Evolutionary conservation across 768 basidiomycete genomes (phyloP), one percentile per base, ranked within the genome.

Genomic region (Phylloporus rhodoxanthus): DNA sequence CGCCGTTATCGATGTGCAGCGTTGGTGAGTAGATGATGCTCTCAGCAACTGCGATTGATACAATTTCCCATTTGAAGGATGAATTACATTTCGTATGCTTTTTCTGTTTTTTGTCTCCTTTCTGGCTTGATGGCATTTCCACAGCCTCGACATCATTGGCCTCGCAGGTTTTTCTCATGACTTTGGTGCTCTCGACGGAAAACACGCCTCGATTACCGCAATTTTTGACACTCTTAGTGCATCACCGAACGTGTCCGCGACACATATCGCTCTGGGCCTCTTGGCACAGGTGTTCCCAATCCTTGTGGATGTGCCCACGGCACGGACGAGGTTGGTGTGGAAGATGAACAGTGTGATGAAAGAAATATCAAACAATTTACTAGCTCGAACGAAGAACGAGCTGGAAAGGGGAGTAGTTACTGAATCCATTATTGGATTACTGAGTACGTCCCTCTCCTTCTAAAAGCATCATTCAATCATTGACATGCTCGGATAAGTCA

Each of bases 101-200:
- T 36, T 14, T 28, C 15, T 23, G 13, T 5, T 4, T 9, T 20
- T 15, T 10, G 1, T 37, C 25, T 1, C 25, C 5, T 10, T 19
- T 42, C 26, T 28, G 5, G 4, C 21, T 19, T 11, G 2, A 41
- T 3, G 0, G 29, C 14, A 3, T 30, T 9, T 4, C 7, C 15
- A 6, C 23, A 80, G 80, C 8, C 65, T 83, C 8, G 82, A 84
- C 55, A 72, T 73, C 2, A 71, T 84, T 37, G 80, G 81, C 17
- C 76, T 82, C 32, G 79, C 79, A 9, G 81, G 80, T 2, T 84
- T 84, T 53, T 75, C 77, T 0, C 75, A 83, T 54, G 72, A 82
- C 56, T 84, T 84, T 56, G 73, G 73, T 23, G 64, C 77, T 1
- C 68, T 83, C 15, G 72, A 78, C 1, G 80, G 80, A 3, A 72